Evolutionary conservation across 1,284 basidiomycete genomes (phyloP).

Genomic region (Ceratobasidium sp.): DNA sequence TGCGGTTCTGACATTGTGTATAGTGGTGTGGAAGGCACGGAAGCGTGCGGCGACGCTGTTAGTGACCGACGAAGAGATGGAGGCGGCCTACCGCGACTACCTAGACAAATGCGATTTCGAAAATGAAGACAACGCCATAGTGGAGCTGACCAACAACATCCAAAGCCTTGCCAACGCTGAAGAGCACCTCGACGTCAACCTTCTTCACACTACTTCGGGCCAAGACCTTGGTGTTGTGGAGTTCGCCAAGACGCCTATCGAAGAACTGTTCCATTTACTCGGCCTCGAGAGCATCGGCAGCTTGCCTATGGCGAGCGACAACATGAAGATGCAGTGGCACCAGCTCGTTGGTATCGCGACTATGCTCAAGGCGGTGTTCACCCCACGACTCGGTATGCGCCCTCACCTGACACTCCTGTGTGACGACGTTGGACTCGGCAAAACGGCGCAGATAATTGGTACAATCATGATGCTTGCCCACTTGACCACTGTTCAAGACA

Average conservation of each 20-base stretch:
- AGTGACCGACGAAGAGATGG: conserved; percentile 11
- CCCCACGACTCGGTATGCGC: not conserved
- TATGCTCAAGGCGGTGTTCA: not conserved
- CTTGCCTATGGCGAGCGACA: not conserved
- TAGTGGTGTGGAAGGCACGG: not conserved
- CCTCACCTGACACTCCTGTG: not conserved
- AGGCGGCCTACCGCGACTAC: not conserved
- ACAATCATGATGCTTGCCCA: conserved; percentile 5
- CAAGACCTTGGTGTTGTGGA: not conserved
- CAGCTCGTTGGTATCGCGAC: not conserved
- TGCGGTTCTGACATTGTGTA: not conserved
- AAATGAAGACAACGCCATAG: not conserved
- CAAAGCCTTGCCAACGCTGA: too few relatives aligned
- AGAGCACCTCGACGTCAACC: too few relatives aligned
- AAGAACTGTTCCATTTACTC: conserved; percentile 1
- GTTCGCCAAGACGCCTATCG: not conserved
- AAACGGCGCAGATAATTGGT: too few relatives aligned
- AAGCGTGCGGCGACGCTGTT: not conserved
- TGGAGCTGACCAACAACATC: not conserved
- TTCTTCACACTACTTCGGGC: too few relatives aligned
- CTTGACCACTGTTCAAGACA: not conserved
- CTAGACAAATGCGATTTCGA: not conserved
- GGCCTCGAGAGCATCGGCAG: not conserved
- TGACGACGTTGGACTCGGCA: conserved; percentile 13
- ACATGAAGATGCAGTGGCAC: not conserved